These are phyloP conservation scores for Penicillium turbatum DNA, from an alignment of 495 filamentous ascomycete species.

Conservation along the genomic window DNA sequence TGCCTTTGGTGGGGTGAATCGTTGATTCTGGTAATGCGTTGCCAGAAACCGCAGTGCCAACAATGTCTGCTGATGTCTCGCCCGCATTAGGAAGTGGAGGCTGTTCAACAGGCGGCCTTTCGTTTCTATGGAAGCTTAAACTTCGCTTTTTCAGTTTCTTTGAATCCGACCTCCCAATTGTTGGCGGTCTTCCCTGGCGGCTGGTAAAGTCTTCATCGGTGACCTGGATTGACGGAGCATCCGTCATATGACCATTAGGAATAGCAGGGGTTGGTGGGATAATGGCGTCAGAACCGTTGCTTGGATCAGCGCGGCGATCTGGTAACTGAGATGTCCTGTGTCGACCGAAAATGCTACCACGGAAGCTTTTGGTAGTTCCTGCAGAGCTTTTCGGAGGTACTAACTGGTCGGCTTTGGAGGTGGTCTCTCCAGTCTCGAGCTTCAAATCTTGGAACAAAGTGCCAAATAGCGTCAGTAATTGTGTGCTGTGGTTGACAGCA, in stretches of 20 bases:
- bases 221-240: slow-evolving; percentile 47
- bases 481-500: slow-evolving; percentile 77
- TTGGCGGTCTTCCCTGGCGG: slow-evolving; percentile 19
- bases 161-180: slow-evolving; percentile 34
- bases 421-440: slow-evolving; percentile 26
- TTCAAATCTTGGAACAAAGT: slow-evolving; percentile 64
- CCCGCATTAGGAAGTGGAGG: slow-evolving; percentile 14
- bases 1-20: slow-evolving; percentile 23
- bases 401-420: slow-evolving; percentile 26
- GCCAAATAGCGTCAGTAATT: slow-evolving; percentile 76
- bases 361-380: slow-evolving; percentile 66
- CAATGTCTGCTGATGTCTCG: slow-evolving; percentile 28
- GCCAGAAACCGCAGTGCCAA: slow-evolving; percentile 42
- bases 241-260: slow-evolving; percentile 17
- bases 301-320: slow-evolving; percentile 26
- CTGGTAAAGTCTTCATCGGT: slow-evolving; percentile 38
- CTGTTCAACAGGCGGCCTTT: slow-evolving; percentile 15
- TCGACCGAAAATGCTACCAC: slow-evolving; percentile 70
- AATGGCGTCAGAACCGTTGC: slow-evolving; percentile 4
- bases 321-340: slow-evolving; percentile 35
- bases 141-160: slow-evolving; percentile 47
- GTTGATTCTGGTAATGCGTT: slow-evolving; percentile 20
- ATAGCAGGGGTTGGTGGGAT: slow-evolving; percentile 20
- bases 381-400: slow-evolving; percentile 65
- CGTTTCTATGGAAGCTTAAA: slow-evolving; percentile 29